phyloP scores from a whole-genome alignment of 2,329 filamentous ascomycete genomes.

The Dryadomyces quercivorus region DNA sequence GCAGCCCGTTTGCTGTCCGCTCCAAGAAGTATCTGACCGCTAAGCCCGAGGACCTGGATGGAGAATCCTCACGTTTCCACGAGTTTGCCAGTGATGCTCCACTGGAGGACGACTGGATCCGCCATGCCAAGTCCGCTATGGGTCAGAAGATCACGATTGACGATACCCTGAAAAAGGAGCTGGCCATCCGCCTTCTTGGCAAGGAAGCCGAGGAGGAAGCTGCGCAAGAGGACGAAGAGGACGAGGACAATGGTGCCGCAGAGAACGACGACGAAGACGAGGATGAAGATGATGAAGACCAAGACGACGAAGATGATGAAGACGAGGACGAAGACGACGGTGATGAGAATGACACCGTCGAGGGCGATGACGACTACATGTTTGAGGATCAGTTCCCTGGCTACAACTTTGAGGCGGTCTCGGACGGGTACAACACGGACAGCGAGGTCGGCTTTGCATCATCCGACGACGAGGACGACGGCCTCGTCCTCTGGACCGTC shows the following conservation, averaged over 20 bases:
- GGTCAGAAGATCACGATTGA: slow-evolving; percentile 66
- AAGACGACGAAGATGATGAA: slow-evolving; percentile 31
- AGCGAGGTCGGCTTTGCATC: slow-evolving; percentile 57
- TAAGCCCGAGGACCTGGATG: slow-evolving; percentile 34
- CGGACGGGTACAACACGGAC: slow-evolving; percentile 62
- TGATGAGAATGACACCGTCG: slow-evolving; percentile 35
- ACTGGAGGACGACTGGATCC: slow-evolving; percentile 84
- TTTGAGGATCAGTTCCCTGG: slow-evolving; percentile 36
- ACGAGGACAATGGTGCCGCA: slow-evolving; percentile 37
- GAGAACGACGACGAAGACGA: slow-evolving; percentile 37
- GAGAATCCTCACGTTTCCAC: slow-evolving; percentile 59
- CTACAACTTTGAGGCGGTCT: slow-evolving; percentile 41
- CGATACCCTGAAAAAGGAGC: slow-evolving; percentile 84
- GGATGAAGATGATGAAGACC: slow-evolving; percentile 38
- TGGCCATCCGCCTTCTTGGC: slow-evolving; percentile 70
- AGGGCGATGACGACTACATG: slow-evolving; percentile 28
- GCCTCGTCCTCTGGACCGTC: slow-evolving; percentile 46
- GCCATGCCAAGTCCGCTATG: slow-evolving; percentile 50
- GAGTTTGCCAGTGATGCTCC: slow-evolving; percentile 79
- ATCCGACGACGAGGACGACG: slow-evolving; percentile 59
- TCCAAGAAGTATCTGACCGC: slow-evolving; percentile 38
- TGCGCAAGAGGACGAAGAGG: slow-evolving; percentile 51
- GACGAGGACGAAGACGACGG: slow-evolving; percentile 18
- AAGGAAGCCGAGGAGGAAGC: slow-evolving; percentile 89
- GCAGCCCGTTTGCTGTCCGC: slow-evolving; percentile 25